Evolutionary conservation across 306 rosid species (phyloP).

Genomic region (Ormosia emarginata): DNA sequence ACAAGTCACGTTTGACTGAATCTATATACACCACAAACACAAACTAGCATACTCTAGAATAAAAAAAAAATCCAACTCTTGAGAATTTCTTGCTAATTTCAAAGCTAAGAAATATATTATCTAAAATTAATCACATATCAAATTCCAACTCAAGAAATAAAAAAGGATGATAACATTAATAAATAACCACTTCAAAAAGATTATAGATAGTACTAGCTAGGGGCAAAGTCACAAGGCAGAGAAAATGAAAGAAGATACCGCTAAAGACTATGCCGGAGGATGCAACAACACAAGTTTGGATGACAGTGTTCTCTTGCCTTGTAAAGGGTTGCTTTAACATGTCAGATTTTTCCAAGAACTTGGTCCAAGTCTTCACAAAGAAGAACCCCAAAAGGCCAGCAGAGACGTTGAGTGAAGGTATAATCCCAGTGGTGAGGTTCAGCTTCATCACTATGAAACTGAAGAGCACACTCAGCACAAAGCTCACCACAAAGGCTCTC

Average conservation of each 20-base stretch:
- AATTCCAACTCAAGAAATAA: background rate
- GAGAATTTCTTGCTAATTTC: background rate
- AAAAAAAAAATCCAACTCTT: background rate
- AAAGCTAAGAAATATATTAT: background rate
- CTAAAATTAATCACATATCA: background rate
- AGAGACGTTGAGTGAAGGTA: constrained; percentile 57
- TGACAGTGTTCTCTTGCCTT: constrained; percentile 60
- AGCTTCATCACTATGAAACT: constrained; percentile 58
- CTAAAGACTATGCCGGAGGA: constrained; percentile 63
- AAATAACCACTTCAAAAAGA: background rate
- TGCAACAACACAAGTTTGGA: constrained; percentile 61
- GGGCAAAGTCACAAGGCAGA: background rate
- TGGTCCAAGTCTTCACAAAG: constrained; percentile 52
- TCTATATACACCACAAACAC: background rate
- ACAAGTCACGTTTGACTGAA: too few relatives aligned
- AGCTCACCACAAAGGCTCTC: constrained; percentile 53
- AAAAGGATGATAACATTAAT: background rate
- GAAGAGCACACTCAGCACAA: constrained; percentile 39
- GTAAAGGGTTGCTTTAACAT: constrained; percentile 50
- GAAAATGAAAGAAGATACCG: constrained; percentile 23
- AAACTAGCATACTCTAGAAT: background rate
- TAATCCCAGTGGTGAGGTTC: constrained; percentile 56
- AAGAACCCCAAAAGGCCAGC: constrained; percentile 55
- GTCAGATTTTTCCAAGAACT: constrained; percentile 37
- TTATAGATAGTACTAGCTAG: background rate